Base-by-base conservation (phyloP, 495 filamentous ascomycete species). In the Hypoxylon perforatum region DNA sequence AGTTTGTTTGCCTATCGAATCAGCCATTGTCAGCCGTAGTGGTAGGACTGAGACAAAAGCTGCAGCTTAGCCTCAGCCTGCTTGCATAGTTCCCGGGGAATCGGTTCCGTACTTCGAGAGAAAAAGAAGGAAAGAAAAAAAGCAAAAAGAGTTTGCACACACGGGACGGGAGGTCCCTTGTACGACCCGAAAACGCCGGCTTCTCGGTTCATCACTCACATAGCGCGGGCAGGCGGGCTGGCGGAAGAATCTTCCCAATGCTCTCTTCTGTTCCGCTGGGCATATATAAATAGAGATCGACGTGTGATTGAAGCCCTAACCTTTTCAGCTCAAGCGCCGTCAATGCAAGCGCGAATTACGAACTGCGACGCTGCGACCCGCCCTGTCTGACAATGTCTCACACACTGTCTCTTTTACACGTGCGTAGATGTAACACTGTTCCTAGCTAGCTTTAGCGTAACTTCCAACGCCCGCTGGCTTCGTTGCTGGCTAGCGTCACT, bases 201-300 rank as follows among this genome's bases (percentile, higher is more conserved):
- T 14, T 21, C 14, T 47, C 10, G 42, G 33, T 21, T n/a, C 33
- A 17, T 51, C 28, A 18, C 15, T 11, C 42, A 28, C 33, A 12
- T n/a, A 42, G 15, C 6, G n/a, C 35, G 35, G 35, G 9, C 15
- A 17, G 33, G n/a, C 2, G 39, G 28, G 42, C 17, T 30, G 18
- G 49, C 11, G 30, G 47, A 15, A 11, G 28, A 47, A 33, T 28
- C 1, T 18, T 11, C n/a, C n/a, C 11, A n/a, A n/a, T n/a, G n/a
- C n/a, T n/a, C n/a, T n/a, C n/a, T n/a, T n/a, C 3, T 41, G 54
- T 42, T 44, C 45, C 42, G 42, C n/a, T 28, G 25, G 3, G 25
- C 47, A 42, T 25, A 10, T 63, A 63, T 63, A 57, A 62, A 63
- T 63, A 57, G 19, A 63, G 52, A 57, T 57, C 53, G 30, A 45